phyloP scores from a whole-genome alignment of 192 early-diverging fungal species.

The Paraglomus occultum region DNA sequence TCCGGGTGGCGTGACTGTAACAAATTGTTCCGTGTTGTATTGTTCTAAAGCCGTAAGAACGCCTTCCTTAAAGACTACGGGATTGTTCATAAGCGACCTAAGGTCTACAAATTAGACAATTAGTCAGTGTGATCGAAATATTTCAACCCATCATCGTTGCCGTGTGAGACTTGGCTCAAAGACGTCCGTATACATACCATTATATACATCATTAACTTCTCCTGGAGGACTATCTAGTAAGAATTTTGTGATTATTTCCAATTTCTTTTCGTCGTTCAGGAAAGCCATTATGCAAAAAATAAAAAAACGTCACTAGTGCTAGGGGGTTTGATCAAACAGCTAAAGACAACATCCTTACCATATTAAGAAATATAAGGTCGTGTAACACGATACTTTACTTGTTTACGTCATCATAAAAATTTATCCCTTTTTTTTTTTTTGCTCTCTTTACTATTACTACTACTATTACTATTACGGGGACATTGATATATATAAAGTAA shows the following conservation, averaged over 20 bases:
- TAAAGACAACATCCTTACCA: too few relatives aligned
- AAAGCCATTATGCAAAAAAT: too few relatives aligned
- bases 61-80: constrained; percentile 66
- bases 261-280: constrained; percentile 55
- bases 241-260: constrained; percentile 74
- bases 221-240: constrained; percentile 91
- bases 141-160: too few relatives aligned
- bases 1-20: constrained; percentile 64
- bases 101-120: constrained; percentile 66
- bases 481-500: too few relatives aligned
- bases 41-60: constrained; percentile 69
- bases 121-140: background rate
- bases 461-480: too few relatives aligned
- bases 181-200: constrained; percentile 58
- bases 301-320: too few relatives aligned
- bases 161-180: background rate
- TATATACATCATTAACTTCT: constrained; percentile 95
- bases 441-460: too few relatives aligned
- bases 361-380: too few relatives aligned
- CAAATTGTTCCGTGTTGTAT: constrained; percentile 84
- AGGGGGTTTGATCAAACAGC: too few relatives aligned
- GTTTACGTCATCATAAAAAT: too few relatives aligned
- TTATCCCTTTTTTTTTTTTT: too few relatives aligned
- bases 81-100: constrained; percentile 78
- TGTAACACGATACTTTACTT: too few relatives aligned